phyloP scores from a whole-genome alignment of 148 eudicot genomes.

The Linanthus parryae region DNA sequence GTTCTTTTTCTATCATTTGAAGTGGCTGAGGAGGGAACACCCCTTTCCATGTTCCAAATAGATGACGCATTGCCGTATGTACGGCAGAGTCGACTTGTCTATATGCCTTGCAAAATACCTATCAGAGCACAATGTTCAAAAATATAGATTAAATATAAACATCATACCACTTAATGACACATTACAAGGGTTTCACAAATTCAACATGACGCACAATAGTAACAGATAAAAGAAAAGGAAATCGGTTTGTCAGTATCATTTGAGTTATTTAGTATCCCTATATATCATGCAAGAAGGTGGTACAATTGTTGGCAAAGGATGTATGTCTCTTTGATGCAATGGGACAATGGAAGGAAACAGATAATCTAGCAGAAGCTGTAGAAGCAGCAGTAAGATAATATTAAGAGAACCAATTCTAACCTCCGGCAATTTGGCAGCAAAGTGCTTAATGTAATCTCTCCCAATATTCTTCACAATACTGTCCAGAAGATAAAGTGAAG shows the following conservation, averaged over 20 bases:
- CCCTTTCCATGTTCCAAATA: constrained; percentile 97
- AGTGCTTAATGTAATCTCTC: constrained; percentile 82
- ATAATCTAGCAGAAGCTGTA: too few relatives aligned
- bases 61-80: constrained; percentile 80
- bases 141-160: too few relatives aligned
- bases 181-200: too few relatives aligned
- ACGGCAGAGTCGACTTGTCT: constrained; percentile 75
- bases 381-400: constrained; percentile 7
- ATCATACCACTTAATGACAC: too few relatives aligned
- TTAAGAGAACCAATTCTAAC: constrained; percentile 33
- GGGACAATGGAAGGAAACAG: too few relatives aligned
- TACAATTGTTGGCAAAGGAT: too few relatives aligned
- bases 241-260: too few relatives aligned
- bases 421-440: constrained; percentile 87
- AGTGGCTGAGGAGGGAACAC: constrained; percentile 88
- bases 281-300: too few relatives aligned
- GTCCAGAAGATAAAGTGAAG: constrained; percentile 94
- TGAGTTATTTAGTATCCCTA: too few relatives aligned
- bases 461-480: constrained; percentile 99
- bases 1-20: constrained; percentile 87
- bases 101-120: constrained; percentile 98
- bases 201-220: too few relatives aligned
- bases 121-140: constrained; percentile 8
- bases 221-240: too few relatives aligned
- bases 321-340: too few relatives aligned